Evolutionary conservation across 345 rosid species (phyloP).

Genomic region (Bruguiera gymnorhiza): DNA sequence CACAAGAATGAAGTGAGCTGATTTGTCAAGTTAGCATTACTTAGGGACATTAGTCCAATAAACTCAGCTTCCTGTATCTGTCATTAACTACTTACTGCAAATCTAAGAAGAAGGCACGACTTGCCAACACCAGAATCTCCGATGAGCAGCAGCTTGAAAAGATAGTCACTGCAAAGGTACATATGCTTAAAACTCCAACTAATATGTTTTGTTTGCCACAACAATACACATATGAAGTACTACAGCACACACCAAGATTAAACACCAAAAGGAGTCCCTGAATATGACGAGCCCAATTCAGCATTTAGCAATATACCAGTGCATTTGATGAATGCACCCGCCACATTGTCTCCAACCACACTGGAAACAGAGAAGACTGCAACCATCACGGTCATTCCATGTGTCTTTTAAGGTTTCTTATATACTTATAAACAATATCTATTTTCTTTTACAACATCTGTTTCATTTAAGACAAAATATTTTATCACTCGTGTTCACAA

Average conservation of each 20-base stretch:
- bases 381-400: too few species aligned
- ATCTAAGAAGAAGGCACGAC: conserved; percentile 28
- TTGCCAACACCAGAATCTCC: conserved; percentile 30
- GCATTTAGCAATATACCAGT: too few species aligned
- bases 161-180: conserved; percentile 13
- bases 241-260: background rate
- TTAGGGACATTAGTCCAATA: background rate
- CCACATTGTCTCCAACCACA: background rate
- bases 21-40: background rate
- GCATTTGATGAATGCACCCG: too few species aligned
- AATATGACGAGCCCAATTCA: too few species aligned
- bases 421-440: too few species aligned
- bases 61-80: background rate
- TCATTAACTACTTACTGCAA: conserved; percentile 15
- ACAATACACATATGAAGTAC: background rate
- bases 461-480: background rate
- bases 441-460: too few species aligned
- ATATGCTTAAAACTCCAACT: background rate
- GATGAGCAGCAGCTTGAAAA: conserved; percentile 22
- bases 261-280: background rate
- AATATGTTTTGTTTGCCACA: background rate
- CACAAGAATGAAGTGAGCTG: background rate
- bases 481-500: background rate
- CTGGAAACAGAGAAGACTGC: background rate
- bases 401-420: too few species aligned